These are phyloP conservation scores for Globisporangium camurandrum DNA, from an alignment of 352 stramenopile genomes.

Conservation along the genomic window DNA sequence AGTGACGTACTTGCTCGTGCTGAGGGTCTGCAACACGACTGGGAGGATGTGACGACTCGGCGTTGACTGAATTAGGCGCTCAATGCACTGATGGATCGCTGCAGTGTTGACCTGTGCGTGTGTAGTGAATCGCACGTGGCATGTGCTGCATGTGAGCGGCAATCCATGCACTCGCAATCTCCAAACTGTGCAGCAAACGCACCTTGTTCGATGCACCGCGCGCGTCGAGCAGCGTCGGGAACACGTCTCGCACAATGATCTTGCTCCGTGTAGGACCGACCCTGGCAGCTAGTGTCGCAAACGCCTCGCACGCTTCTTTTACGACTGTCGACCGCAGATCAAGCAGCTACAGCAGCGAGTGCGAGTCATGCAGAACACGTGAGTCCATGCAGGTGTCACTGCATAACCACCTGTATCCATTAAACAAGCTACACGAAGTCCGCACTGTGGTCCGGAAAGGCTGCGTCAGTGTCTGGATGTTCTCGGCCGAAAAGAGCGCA, in stretches of 20 bases:
- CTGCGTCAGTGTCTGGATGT: slow-evolving; percentile 42
- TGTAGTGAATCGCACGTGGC: background rate
- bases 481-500: slow-evolving; percentile 35
- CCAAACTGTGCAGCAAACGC: too few relatives aligned
- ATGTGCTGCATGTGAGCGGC: too few relatives aligned
- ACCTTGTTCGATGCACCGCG: slow-evolving; percentile 53
- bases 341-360: slow-evolving; percentile 14
- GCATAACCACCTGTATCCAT: too few relatives aligned
- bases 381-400: too few relatives aligned
- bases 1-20: slow-evolving; percentile 49
- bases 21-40: slow-evolving; percentile 32
- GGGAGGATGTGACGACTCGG: slow-evolving; percentile 43
- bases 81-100: slow-evolving; percentile 45
- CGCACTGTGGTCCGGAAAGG: slow-evolving; percentile 47
- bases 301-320: slow-evolving; percentile 48
- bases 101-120: slow-evolving; percentile 32
- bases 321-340: slow-evolving; percentile 57
- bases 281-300: slow-evolving; percentile 26
- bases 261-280: slow-evolving; percentile 36
- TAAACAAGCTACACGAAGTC: too few relatives aligned
- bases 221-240: slow-evolving; percentile 49
- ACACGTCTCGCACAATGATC: slow-evolving; percentile 49
- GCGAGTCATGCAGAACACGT: background rate
- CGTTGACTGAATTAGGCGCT: slow-evolving; percentile 30
- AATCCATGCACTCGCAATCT: too few relatives aligned